Conservation (phyloP, 305 asterid species). For the Salvia sclarea region DNA sequence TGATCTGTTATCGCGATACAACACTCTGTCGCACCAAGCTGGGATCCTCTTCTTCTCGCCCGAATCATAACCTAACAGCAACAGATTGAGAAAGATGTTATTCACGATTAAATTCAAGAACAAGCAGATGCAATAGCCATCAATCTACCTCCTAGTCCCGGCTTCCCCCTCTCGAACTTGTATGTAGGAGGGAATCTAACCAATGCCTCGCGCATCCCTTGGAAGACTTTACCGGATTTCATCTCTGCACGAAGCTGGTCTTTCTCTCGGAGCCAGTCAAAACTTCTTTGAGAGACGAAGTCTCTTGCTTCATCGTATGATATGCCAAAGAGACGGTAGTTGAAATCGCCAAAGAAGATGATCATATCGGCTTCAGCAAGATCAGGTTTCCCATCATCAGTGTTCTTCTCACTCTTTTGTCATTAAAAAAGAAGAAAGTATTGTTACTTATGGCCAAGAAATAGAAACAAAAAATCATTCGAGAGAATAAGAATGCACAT, state of each 20-base stretch:
- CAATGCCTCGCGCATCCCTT: constrained; percentile 95
- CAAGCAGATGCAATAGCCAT: not conserved
- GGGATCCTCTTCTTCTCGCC: constrained; percentile 97
- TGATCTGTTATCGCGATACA: constrained; percentile 74
- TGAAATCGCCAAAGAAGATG: constrained; percentile 80
- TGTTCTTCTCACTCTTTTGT: constrained; percentile 43
- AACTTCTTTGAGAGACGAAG: constrained; percentile 88
- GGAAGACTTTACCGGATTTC: constrained; percentile 88
- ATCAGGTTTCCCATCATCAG: constrained; percentile 81
- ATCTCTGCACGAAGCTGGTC: constrained; percentile 91
- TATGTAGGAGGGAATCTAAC: constrained; percentile 91
- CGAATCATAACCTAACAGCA: constrained; percentile 77
- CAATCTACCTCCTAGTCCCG: constrained; percentile 86
- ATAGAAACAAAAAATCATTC: not conserved
- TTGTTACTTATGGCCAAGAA: constrained; percentile 17
- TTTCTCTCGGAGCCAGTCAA: constrained; percentile 96
- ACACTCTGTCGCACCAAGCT: constrained; percentile 93
- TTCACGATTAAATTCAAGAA: constrained; percentile 1
- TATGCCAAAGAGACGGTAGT: constrained; percentile 92
- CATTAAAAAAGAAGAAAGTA: constrained; percentile 31
- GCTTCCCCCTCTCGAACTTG: constrained; percentile 88
- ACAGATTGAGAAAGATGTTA: not conserved
- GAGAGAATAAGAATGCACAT: constrained; percentile 32
- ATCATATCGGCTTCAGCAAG: constrained; percentile 93
- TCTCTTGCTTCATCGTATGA: constrained; percentile 96